Percentiles rank a stretch among this genome's conserved stretches.
Conservation (phyloP, 148 eudicot genomes). For the Rhododendron vialii region DNA sequence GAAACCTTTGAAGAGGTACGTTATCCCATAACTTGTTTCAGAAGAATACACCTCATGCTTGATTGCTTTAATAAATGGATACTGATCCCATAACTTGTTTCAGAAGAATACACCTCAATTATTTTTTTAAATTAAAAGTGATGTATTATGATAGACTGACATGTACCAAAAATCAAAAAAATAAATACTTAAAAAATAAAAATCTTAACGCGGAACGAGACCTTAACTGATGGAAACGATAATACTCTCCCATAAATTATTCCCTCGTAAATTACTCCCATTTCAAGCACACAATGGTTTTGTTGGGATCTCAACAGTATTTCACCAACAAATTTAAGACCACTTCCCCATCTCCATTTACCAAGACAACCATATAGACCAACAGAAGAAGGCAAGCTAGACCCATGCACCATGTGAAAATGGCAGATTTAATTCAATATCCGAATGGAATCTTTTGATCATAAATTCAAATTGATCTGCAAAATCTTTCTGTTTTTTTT, state of each 20-base stretch:
- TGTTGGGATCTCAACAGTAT: slow-evolving; percentile 12
- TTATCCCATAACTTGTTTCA: neutral
- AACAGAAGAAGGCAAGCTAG: neutral
- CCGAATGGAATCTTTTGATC: neutral
- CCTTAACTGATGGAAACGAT: neutral
- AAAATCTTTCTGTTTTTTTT: neutral
- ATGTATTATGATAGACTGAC: no score
- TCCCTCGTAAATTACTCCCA: neutral
- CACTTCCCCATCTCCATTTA: neutral
- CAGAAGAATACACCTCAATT: neutral
- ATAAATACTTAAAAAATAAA: no score
- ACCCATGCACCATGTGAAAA: slow-evolving; percentile 9
- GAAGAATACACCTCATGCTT: neutral
- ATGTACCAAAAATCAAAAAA: no score
- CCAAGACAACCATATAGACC: neutral
- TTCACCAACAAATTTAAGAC: slow-evolving; percentile 13
- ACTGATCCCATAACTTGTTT: neutral
- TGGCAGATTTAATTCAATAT: neutral
- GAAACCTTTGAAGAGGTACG: neutral
- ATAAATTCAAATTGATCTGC: neutral
- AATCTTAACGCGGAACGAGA: no score
- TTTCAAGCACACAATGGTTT: neutral
- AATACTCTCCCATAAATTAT: neutral
- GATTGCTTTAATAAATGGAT: no score
- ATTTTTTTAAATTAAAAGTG: no score